phyloP scores from a whole-genome alignment of 352 stramenopile genomes.

The Phytophthora sansomeana region DNA sequence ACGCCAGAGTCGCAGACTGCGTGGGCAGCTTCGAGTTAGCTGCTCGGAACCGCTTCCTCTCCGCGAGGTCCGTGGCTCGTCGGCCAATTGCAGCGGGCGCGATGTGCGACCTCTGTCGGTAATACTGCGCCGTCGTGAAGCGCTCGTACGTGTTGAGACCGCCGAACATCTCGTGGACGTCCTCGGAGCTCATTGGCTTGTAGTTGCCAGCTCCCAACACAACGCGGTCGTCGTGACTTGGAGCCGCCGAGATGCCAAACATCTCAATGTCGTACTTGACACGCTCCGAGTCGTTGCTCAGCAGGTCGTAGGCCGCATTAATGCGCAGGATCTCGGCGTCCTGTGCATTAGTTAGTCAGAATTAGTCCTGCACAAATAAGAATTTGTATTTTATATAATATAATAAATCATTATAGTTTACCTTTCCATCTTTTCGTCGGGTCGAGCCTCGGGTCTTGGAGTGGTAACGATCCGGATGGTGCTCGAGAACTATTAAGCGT shows the following conservation, averaged over 20 bases:
- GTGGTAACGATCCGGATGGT: slow-evolving; percentile 74
- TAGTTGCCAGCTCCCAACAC: slow-evolving; percentile 44
- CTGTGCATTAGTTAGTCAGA: slow-evolving; percentile 18
- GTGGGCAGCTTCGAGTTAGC: slow-evolving; percentile 61
- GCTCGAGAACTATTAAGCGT: slow-evolving; percentile 77
- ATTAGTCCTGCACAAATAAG: slow-evolving; percentile 1
- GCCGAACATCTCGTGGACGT: slow-evolving; percentile 81
- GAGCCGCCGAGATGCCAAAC: slow-evolving; percentile 64
- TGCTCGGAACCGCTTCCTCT: slow-evolving; percentile 76
- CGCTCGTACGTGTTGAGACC: slow-evolving; percentile 77
- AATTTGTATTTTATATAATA: neutral
- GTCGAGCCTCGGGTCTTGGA: slow-evolving; percentile 33
- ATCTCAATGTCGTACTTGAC: slow-evolving; percentile 78
- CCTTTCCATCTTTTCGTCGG: slow-evolving; percentile 43
- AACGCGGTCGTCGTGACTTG: slow-evolving; percentile 43
- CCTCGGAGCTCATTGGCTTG: slow-evolving; percentile 71
- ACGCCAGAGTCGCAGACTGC: slow-evolving; percentile 64
- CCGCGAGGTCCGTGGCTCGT: slow-evolving; percentile 62
- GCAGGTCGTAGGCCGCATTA: slow-evolving; percentile 77
- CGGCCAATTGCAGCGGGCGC: slow-evolving; percentile 67
- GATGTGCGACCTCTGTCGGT: slow-evolving; percentile 58
- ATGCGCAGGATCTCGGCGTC: slow-evolving; percentile 68
- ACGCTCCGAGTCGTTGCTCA: slow-evolving; percentile 57
- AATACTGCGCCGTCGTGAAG: slow-evolving; percentile 82
- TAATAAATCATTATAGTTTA: too few relatives aligned